Base-by-base conservation (phyloP, 345 rosid species). In the Gynandropsis gynandra region DNA sequence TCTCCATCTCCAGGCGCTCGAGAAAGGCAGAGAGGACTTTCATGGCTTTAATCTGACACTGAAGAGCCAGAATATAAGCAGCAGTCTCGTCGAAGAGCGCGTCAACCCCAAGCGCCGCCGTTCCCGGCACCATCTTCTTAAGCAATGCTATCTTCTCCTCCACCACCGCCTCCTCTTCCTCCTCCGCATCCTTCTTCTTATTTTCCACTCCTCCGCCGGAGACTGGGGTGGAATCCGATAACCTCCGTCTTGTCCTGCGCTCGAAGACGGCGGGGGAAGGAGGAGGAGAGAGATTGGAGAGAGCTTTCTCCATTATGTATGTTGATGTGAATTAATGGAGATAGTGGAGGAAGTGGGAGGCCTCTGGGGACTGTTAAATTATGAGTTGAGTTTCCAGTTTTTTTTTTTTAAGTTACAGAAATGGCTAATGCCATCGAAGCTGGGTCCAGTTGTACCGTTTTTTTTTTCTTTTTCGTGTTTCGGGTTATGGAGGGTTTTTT, bases 61-160 rank as follows among this genome's bases (percentile, higher is more conserved):
- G 75, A 52, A 84, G 52, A 55, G 74, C 58, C 67, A 81, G 44
- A 31, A 84, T 84, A 63, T 84, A 84, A 9, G 36, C 74, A 20
- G 94, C 94, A 0, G 89, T 84, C 64, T 81, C 80, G 65, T 84
- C 82, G 12, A 79, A 81, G 59, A 84, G 56, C 59, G 65, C 66
- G 38, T 79, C 92, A 4, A 63, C 67, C n/a, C 72, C 80, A 11
- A 81, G 74, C 2, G 54, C 42, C 2, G 63, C 79, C n/a, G 83
- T 84, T 17, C 89, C 94, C 0, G 94, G 94, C 13, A 85, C 80
- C 44, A 81, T 77, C 70, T 71, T 81, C 76, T 81, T 82, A 72
- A 85, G 73, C 18, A 79, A 77, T 56, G 35, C 72, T 5, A 85
- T 79, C 79, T 75, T 85, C 32, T 47, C 70, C 44, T 74, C 83